Base-by-base conservation (phyloP, 371 early-diverging fungal genomes). In the Capillidium heterosporum region DNA sequence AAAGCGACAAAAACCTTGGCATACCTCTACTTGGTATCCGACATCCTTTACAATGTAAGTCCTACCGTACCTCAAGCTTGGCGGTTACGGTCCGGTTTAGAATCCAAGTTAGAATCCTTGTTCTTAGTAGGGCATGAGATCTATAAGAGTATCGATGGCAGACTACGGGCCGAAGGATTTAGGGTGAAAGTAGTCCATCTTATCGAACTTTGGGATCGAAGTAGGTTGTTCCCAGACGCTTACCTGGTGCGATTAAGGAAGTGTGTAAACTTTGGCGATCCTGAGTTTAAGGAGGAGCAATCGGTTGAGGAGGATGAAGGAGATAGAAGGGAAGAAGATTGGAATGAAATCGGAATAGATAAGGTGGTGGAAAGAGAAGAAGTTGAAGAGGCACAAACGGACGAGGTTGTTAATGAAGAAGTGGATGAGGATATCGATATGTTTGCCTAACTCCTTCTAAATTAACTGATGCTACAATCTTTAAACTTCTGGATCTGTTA, bases 111-210 rank as follows among this genome's bases (percentile, higher is more conserved):
- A 11, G 72, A 72, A 0, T 65, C 60, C 23, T 67, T 90, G 0
- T 89, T 91, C 64, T 73, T 67, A 28, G 83, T 83, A 46, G 69
- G 91, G 39, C 80, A 81, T 41, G 65, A 59, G 0, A 74, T 84
- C 24, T 84, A 88, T 63, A 63, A 75, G 10, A 67, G 68, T 0
- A 84, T 91, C 17, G 70, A 67, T 28, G 82, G 78, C 0, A 69
- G 91, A 19, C 70, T 91, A 43, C 80, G 83, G 61, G 89, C 89
- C 1, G 92, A 94, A 62, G 84, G 86, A 62, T 81, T 90, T 42
- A 68, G 78, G 61, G 75, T 19, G 23, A 75, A 78, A 46, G 73
- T 87, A 31, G 67, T 72, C 7, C 69, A 59, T 8, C 76, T 88
- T 2, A 64, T 93, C 42, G 67, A 66, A 3, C 81, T 83, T 7